Evolutionary conservation across 306 rosid genomes (phyloP).

Genomic region (Vigna angularis): DNA sequence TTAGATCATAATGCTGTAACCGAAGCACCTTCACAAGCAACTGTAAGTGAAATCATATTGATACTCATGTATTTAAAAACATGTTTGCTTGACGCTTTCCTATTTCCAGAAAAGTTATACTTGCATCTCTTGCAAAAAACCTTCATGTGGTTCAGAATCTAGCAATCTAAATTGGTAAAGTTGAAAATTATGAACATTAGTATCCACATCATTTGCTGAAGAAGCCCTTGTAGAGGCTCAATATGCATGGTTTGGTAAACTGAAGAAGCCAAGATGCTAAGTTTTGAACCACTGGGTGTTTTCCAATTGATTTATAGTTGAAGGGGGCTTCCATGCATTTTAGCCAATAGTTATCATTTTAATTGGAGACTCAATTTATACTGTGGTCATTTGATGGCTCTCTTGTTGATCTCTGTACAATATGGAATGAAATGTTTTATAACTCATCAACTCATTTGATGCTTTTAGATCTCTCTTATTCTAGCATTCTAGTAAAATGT

Average conservation of each 20-base stretch:
- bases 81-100: constrained; percentile 12
- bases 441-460: background rate
- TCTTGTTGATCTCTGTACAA: constrained; percentile 14
- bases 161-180: constrained; percentile 11
- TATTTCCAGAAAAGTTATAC: constrained; percentile 9
- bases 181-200: background rate
- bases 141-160: background rate
- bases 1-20: constrained; percentile 47
- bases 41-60: constrained; percentile 55
- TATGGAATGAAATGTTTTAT: constrained; percentile 36
- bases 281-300: constrained; percentile 7
- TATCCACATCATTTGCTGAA: background rate
- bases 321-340: background rate
- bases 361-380: constrained; percentile 1
- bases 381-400: constrained; percentile 13
- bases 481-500: constrained; percentile 17
- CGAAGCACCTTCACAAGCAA: constrained; percentile 39
- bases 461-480: background rate
- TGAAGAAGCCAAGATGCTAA: background rate
- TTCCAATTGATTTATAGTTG: constrained; percentile 21
- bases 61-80: constrained; percentile 32
- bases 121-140: background rate
- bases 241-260: background rate
- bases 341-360: constrained; percentile 3
- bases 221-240: constrained; percentile 8